Evolutionary conservation across 2,329 filamentous ascomycete genomes (phyloP).

Genomic region (Berkeleyomyces rouxiae): DNA sequence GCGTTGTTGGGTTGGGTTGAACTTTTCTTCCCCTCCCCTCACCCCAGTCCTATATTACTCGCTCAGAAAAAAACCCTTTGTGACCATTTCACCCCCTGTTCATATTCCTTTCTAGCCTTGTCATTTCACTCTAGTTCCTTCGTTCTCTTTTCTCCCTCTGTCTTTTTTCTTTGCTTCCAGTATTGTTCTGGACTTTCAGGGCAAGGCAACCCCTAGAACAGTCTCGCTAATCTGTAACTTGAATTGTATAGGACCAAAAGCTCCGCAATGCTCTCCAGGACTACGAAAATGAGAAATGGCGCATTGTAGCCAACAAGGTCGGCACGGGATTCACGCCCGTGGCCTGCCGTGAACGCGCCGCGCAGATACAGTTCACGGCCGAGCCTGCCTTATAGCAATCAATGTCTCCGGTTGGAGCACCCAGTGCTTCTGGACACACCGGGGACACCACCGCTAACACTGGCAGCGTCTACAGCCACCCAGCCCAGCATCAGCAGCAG

Average conservation of each 20-base stretch:
- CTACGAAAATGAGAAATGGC: conserved; percentile 86
- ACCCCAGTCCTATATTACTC: not conserved
- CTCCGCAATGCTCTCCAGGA: conserved; percentile 62
- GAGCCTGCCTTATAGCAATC: conserved; percentile 37
- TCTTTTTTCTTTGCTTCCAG: not conserved
- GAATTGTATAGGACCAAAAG: conserved; percentile 48
- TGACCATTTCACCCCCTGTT: not conserved
- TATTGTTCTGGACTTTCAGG: not conserved
- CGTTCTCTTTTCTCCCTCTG: not conserved
- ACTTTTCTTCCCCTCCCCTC: not conserved
- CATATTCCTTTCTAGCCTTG: not conserved
- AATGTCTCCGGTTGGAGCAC: conserved; percentile 33
- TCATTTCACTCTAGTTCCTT: not conserved
- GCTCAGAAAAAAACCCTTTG: not conserved
- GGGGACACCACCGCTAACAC: conserved; percentile 11
- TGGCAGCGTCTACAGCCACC: not conserved
- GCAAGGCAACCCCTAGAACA: not conserved
- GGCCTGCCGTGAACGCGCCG: conserved; percentile 68
- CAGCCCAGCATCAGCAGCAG: not conserved
- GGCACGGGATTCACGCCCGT: conserved; percentile 76
- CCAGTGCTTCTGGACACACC: conserved; percentile 29
- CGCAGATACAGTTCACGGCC: conserved; percentile 34
- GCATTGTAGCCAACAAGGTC: conserved; percentile 78
- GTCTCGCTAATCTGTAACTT: not conserved
- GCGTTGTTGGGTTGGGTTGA: not conserved